A percentile compares a stretch with the other conserved stretches of the same genome.
Conservation (phyloP, 2,329 filamentous ascomycete species). For the Hymenoscyphus occultus region DNA sequence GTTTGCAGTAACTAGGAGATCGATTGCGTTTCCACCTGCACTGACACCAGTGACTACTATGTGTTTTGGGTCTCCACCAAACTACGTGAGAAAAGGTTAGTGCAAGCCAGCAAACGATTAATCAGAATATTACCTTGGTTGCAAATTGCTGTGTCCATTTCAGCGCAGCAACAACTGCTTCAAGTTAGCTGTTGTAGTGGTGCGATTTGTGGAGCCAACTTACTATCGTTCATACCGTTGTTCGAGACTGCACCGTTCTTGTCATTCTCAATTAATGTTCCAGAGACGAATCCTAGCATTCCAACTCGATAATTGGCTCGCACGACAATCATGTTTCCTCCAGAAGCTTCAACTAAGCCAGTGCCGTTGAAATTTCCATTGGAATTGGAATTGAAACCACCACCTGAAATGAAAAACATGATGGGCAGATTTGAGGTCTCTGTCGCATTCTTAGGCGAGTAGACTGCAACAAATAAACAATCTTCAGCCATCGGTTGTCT, state of each 20-base stretch:
- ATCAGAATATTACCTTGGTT: background rate
- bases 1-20: conserved; percentile 55
- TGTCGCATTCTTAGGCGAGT: conserved; percentile 51
- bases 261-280: conserved; percentile 43
- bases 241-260: conserved; percentile 51
- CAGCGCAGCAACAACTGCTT: background rate
- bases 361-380: conserved; percentile 57
- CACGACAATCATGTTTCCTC: conserved; percentile 62
- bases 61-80: conserved; percentile 66
- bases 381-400: conserved; percentile 52
- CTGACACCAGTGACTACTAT: conserved; percentile 65
- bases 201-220: background rate
- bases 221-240: conserved; percentile 47
- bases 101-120: background rate
- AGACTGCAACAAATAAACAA: conserved; percentile 65
- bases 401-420: conserved; percentile 55
- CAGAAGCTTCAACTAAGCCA: conserved; percentile 55
- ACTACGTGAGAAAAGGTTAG: conserved; percentile 38
- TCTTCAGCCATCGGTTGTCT: conserved; percentile 49
- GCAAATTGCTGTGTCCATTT: conserved; percentile 4
- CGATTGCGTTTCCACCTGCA: conserved; percentile 61
- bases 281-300: conserved; percentile 65
- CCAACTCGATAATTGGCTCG: conserved; percentile 74
- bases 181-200: background rate
- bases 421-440: conserved; percentile 51